These are phyloP conservation scores for Blastocystis sp. DNA, from an alignment of 352 stramenopile species.

Conservation along the genomic window DNA sequence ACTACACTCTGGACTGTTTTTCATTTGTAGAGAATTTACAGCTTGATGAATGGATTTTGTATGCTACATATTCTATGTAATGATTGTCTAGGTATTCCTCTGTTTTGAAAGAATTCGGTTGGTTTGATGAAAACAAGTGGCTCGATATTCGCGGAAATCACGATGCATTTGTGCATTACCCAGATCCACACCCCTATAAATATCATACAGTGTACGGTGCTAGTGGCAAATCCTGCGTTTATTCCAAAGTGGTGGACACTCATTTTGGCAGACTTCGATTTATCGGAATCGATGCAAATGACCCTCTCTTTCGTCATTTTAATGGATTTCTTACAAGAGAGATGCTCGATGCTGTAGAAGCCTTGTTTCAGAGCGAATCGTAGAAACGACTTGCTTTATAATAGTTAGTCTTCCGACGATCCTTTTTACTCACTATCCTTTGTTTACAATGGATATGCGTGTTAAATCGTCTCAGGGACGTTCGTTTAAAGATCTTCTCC, in stretches of 20 bases:
- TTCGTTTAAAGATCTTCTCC: neutral
- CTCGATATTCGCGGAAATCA: conserved; percentile 51
- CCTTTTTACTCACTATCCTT: conserved; percentile 37
- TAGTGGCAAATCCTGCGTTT: neutral
- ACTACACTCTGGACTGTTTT: neutral
- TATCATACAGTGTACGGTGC: conserved; percentile 16
- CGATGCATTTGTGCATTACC: conserved; percentile 42
- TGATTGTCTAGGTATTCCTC: conserved; percentile 3
- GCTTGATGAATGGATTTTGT: conserved; percentile 38
- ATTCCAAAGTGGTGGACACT: neutral
- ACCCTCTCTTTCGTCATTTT: conserved; percentile 32
- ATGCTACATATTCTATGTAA: neutral
- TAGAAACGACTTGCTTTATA: neutral
- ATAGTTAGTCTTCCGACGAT: neutral
- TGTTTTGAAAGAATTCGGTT: conserved; percentile 7
- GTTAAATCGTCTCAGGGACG: neutral
- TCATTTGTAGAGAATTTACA: neutral
- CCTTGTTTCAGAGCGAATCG: neutral
- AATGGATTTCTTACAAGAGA: neutral
- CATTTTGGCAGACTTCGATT: neutral
- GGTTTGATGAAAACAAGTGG: neutral
- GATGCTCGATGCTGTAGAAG: neutral
- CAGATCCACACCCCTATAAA: conserved; percentile 5
- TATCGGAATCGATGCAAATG: conserved; percentile 52
- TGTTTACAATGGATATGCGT: conserved; percentile 43